Evolutionary conservation across 139 green algal genomes (phyloP).

Genomic region (Haematococcus lacustris): DNA sequence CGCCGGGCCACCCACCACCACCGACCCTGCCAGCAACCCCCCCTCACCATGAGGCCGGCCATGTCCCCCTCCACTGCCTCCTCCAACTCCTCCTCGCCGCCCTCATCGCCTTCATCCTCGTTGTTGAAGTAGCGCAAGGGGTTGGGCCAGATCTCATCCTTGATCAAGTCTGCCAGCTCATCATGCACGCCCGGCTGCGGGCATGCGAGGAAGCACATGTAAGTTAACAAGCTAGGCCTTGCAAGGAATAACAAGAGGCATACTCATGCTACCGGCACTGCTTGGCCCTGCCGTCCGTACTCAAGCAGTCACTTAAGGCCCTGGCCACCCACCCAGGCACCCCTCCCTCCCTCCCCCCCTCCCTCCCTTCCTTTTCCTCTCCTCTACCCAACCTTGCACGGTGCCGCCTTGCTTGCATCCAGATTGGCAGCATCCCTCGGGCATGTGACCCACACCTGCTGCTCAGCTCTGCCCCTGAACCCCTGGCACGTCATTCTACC

Average conservation of each 20-base stretch:
- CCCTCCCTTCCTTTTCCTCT: no score
- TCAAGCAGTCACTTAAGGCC: background rate
- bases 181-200: background rate
- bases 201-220: background rate
- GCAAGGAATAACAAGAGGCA: no score
- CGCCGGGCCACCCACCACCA: no score
- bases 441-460: background rate
- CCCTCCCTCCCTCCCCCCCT: no score
- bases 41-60: no score
- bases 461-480: background rate
- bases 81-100: no score
- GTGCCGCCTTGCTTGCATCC: background rate
- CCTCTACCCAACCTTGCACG: background rate
- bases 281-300: background rate
- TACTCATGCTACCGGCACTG: background rate
- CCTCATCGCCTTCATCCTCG: no score
- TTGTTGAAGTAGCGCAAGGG: constrained; percentile 47
- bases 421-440: background rate
- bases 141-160: constrained; percentile 60
- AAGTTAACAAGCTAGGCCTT: background rate
- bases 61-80: no score
- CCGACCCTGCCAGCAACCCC: no score
- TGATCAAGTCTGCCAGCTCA: constrained; percentile 43
- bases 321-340: background rate
- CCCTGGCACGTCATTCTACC: background rate